Evolutionary conservation across 305 asterid species (phyloP).

Genomic region (Fraxinus latifolia): DNA sequence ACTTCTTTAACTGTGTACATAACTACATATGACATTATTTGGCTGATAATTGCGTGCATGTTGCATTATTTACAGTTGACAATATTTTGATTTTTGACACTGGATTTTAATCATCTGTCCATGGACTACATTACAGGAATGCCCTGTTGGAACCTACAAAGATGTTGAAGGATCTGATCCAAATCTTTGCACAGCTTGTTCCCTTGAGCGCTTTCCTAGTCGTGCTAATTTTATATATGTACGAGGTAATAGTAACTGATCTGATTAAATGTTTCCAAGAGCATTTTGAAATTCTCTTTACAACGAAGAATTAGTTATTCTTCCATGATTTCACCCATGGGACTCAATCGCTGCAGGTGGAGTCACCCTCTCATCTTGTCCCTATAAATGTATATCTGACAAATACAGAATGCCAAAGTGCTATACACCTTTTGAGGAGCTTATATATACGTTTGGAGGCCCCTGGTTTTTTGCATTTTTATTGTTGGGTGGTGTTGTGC

Average conservation of each 20-base stretch:
- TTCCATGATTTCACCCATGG: conserved; percentile 26
- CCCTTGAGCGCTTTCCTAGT: conserved; percentile 65
- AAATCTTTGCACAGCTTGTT: conserved; percentile 70
- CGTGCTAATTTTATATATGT: conserved; percentile 82
- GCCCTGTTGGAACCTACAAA: conserved; percentile 86
- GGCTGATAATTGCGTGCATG: conserved; percentile 1
- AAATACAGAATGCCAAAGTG: conserved; percentile 82
- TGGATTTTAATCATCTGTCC: conserved; percentile 19
- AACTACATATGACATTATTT: neutral
- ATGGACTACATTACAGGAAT: conserved; percentile 53
- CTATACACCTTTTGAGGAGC: conserved; percentile 91
- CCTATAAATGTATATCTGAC: conserved; percentile 74
- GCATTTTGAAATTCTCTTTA: conserved; percentile 8
- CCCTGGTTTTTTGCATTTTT: conserved; percentile 84
- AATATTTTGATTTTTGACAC: neutral
- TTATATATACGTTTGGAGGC: conserved; percentile 85
- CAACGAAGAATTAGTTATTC: neutral
- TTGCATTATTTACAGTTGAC: conserved; percentile 17
- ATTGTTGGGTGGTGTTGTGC: conserved; percentile 57
- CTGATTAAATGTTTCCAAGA: conserved; percentile 11
- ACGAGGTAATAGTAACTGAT: conserved; percentile 56
- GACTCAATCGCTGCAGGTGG: conserved; percentile 64
- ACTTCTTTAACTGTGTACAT: neutral
- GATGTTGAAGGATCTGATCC: conserved; percentile 80
- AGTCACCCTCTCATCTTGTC: conserved; percentile 70